These are phyloP conservation scores for Pochonia chlamydosporia DNA, from an alignment of 2,329 filamentous ascomycete species.

Conservation along the genomic window DNA sequence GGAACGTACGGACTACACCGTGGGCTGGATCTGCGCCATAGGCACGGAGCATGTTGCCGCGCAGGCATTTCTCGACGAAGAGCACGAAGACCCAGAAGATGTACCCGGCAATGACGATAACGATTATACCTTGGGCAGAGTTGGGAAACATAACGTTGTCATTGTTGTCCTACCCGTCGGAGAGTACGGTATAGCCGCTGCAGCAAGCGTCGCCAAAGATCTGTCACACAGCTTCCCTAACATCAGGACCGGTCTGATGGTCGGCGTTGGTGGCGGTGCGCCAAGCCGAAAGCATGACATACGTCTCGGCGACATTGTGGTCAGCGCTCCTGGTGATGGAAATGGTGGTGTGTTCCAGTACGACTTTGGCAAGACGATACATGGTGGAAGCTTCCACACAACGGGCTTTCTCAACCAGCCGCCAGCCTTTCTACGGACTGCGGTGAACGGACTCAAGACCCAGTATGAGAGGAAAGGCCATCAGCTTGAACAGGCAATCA, in stretches of 20 bases:
- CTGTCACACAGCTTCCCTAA: conserved; percentile 23
- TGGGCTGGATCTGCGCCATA: conserved; percentile 39
- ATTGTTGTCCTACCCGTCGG: conserved; percentile 9
- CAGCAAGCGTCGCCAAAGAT: conserved; percentile 17
- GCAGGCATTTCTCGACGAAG: conserved; percentile 25
- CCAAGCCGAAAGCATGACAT: conserved; percentile 27
- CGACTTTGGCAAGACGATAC: conserved; percentile 16
- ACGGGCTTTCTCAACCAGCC: conserved; percentile 13
- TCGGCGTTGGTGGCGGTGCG: conserved; percentile 21
- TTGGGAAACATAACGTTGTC: conserved; percentile 12
- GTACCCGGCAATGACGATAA: conserved; percentile 11
- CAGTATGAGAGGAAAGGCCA: conserved; percentile 8
- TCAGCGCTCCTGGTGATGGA: conserved; percentile 4
- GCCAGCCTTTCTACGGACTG: conserved; percentile 8
- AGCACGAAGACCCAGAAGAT: conserved; percentile 20
- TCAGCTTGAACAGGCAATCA: conserved; percentile 5
- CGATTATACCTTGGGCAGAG: conserved; percentile 9
- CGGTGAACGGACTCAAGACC: neutral
- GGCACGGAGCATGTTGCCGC: conserved; percentile 30
- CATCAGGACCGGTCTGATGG: conserved; percentile 16
- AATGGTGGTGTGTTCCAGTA: conserved; percentile 17
- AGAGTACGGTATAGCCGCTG: conserved; percentile 9
- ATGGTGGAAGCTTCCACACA: conserved; percentile 8
- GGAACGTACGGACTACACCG: conserved; percentile 22
- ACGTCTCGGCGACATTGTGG: conserved; percentile 21